phyloP scores from a whole-genome alignment of 2,329 filamentous ascomycete genomes.

The Trichoderma sp. region DNA sequence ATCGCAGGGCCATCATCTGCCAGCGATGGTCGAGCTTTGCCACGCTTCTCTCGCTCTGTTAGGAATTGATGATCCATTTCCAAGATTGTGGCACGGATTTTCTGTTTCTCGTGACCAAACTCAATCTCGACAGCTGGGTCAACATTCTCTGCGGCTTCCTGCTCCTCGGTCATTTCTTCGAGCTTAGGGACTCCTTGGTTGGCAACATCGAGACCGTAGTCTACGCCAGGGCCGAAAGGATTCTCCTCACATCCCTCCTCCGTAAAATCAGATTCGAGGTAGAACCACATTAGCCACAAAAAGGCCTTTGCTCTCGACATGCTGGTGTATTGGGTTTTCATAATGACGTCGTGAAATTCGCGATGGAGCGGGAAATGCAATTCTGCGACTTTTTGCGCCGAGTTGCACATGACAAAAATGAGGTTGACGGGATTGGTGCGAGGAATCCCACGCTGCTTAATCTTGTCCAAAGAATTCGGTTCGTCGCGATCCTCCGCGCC shows the following conservation, averaged over 20 bases:
- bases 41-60: conserved; percentile 60
- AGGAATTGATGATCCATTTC: conserved; percentile 71
- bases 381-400: conserved; percentile 88
- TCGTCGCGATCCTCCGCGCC: conserved; percentile 88
- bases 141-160: conserved; percentile 69
- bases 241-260: conserved; percentile 85
- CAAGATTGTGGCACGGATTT: conserved; percentile 71
- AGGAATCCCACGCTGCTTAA: conserved; percentile 62
- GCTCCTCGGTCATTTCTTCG: conserved; percentile 61
- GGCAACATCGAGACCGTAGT: conserved; percentile 62
- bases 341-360: conserved; percentile 96
- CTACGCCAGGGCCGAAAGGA: conserved; percentile 75
- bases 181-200: conserved; percentile 70
- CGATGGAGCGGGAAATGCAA: conserved; percentile 80
- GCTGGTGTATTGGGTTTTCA: conserved; percentile 82
- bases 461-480: conserved; percentile 77
- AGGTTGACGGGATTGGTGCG: conserved; percentile 97
- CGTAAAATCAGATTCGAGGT: conserved; percentile 92
- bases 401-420: conserved; percentile 90
- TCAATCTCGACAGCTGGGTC: conserved; percentile 67
- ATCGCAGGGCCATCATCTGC: conserved; percentile 58
- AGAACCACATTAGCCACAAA: conserved; percentile 99
- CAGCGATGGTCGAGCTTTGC: conserved; percentile 36
- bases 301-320: conserved; percentile 82
- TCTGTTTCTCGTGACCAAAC: conserved; percentile 71